These are phyloP conservation scores for Solanum bulbocastanum DNA, from an alignment of 257 asterid genomes.

Conservation along the genomic window DNA sequence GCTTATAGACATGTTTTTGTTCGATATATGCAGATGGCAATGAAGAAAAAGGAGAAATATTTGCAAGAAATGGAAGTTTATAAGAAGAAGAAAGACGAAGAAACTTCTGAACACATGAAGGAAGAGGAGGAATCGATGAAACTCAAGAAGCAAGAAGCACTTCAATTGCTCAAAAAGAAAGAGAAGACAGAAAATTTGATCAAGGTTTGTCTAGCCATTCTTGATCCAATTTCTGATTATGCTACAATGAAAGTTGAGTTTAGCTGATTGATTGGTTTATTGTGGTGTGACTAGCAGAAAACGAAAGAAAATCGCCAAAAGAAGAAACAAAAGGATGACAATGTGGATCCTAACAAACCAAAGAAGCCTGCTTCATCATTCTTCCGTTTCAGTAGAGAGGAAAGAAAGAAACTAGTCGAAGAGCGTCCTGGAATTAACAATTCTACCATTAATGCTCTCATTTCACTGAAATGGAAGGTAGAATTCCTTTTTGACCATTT, in stretches of 20 bases:
- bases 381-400: slow-evolving; percentile 66
- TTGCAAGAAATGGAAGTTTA: slow-evolving; percentile 60
- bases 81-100: slow-evolving; percentile 78
- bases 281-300: slow-evolving; percentile 28
- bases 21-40: slow-evolving; percentile 34
- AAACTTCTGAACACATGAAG: slow-evolving; percentile 29
- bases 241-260: background rate
- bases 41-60: slow-evolving; percentile 56
- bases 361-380: slow-evolving; percentile 84
- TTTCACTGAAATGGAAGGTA: slow-evolving; percentile 88
- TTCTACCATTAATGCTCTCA: slow-evolving; percentile 51
- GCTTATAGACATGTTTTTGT: background rate
- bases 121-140: slow-evolving; percentile 69
- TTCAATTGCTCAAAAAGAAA: slow-evolving; percentile 87
- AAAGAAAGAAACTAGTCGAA: slow-evolving; percentile 44
- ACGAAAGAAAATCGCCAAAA: slow-evolving; percentile 56
- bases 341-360: slow-evolving; percentile 75
- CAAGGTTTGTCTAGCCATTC: slow-evolving; percentile 31
- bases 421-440: slow-evolving; percentile 58
- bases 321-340: slow-evolving; percentile 43
- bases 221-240: background rate
- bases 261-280: background rate
- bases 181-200: slow-evolving; percentile 68
- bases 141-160: slow-evolving; percentile 79
- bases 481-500: background rate